phyloP scores from a whole-genome alignment of 768 basidiomycete species.

The Ramaria sp. region DNA sequence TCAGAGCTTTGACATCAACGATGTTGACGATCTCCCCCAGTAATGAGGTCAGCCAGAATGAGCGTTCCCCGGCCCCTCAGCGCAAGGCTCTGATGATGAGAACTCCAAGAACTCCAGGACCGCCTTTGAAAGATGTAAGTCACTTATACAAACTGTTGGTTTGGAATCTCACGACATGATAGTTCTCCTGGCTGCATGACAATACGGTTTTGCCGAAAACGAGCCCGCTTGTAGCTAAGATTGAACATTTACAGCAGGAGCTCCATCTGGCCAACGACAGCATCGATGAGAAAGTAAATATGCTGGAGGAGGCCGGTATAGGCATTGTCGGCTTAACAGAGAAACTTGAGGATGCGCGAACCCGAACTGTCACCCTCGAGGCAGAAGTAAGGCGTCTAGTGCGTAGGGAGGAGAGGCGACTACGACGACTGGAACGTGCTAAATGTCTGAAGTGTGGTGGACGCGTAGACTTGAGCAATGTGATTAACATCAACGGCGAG shows the following conservation, averaged over 20 bases:
- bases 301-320: conserved; percentile 70
- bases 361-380: conserved; percentile 44
- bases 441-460: conserved; percentile 61
- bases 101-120: conserved; percentile 70
- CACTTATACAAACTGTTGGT: not conserved
- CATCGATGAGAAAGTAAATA: conserved; percentile 82
- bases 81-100: conserved; percentile 57
- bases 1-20: conserved; percentile 46
- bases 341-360: conserved; percentile 62
- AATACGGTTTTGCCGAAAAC: conserved; percentile 43
- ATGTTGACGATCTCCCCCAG: conserved; percentile 48
- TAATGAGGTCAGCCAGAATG: conserved; percentile 32
- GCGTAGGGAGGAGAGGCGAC: conserved; percentile 59
- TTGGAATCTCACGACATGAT: not conserved
- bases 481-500: conserved; percentile 26
- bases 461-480: conserved; percentile 42
- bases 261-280: conserved; percentile 72
- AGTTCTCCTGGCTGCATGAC: conserved; percentile 68
- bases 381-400: conserved; percentile 56
- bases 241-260: conserved; percentile 60
- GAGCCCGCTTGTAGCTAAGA: conserved; percentile 56
- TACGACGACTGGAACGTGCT: conserved; percentile 45
- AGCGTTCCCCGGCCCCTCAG: conserved; percentile 62
- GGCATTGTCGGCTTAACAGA: conserved; percentile 61
- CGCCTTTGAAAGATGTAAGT: conserved; percentile 65